Base-by-base conservation (phyloP, 306 rosid genomes). In the Luffa aegyptiaca region DNA sequence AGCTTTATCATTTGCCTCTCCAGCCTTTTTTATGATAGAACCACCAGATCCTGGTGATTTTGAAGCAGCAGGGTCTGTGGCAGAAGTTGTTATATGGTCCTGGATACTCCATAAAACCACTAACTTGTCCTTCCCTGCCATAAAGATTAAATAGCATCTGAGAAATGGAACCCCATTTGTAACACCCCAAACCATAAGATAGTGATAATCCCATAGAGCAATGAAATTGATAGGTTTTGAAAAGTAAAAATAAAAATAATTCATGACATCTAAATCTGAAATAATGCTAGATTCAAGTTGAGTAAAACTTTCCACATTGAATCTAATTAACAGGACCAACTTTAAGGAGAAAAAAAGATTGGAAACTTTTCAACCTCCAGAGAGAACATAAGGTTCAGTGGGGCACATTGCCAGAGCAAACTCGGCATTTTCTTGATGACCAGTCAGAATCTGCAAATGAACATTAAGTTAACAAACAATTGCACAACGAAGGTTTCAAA, bases 401-500 rank as follows among this genome's bases (percentile, higher is more conserved):
- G 96, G 99, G 88, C 99, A 96, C 99, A 96, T 91, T 62, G 99
- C 97, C 86, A 96, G 99, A 75, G 99, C 99, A 82, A 91, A 96
- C 83, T 96, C 99, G 21, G 99, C 99, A 96, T 96, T 96, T 65
- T 96, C 99, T 86, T 93, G 92, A 85, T 96, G 99, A 79, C 99
- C 99, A 58, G 99, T 96, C 84, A 96, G 84, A 81, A 93, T 85
- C 99, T 96, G 89, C 84, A 86, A 52, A 79, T 83, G 10, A 69
- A 56, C 33, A 21, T 41, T 52, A 33, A 65, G 37, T 66, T 57
- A 55, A 76, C 69, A 69, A 6, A 52, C 33, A 37, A 31, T 6
- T 75, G 49, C 64, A 18, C n/a, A 5, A 51, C 35, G 26, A 51
- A 33, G 13, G 62, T 8, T 51, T 74, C 11, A 31, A 74, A 33